Conservation (phyloP, 2,329 filamentous ascomycete genomes). For the Colletotrichum sp. region DNA sequence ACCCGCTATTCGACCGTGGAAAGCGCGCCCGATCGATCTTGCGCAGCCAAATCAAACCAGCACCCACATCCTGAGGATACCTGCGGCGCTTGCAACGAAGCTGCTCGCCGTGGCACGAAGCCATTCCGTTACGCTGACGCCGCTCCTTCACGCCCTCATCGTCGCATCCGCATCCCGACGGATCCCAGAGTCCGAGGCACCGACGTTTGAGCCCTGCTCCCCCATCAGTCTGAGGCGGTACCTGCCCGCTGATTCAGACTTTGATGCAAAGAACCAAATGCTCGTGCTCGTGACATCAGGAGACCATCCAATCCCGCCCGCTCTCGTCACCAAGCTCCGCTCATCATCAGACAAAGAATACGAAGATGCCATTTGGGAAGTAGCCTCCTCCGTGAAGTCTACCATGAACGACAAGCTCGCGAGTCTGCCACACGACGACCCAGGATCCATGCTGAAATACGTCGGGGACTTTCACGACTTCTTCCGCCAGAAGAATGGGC, state of each 20-base stretch:
- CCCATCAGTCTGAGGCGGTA: slow-evolving; percentile 51
- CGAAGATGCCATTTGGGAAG: slow-evolving; percentile 45
- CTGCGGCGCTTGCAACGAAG: slow-evolving; percentile 26
- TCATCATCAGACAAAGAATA: slow-evolving; percentile 19
- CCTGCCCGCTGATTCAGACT: slow-evolving; percentile 27
- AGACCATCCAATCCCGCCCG: slow-evolving; percentile 31
- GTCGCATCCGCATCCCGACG: slow-evolving; percentile 43
- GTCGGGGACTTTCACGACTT: slow-evolving; percentile 48
- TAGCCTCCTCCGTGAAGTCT: slow-evolving; percentile 38
- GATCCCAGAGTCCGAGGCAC: slow-evolving; percentile 35
- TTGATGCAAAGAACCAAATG: slow-evolving; percentile 36
- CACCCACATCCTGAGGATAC: slow-evolving; percentile 41
- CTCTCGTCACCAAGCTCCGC: slow-evolving; percentile 30
- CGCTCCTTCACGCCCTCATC: slow-evolving; percentile 51
- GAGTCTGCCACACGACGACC: slow-evolving; percentile 47
- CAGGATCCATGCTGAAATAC: slow-evolving; percentile 44
- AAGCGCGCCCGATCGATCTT: slow-evolving; percentile 38
- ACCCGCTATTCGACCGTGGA: slow-evolving; percentile 38
- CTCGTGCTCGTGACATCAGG: slow-evolving; percentile 45
- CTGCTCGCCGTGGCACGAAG: slow-evolving; percentile 45
- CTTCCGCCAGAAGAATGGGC: slow-evolving; percentile 46
- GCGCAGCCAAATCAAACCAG: slow-evolving; percentile 39
- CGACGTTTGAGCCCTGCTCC: slow-evolving; percentile 41
- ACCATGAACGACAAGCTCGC: slow-evolving; percentile 37
- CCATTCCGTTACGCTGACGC: slow-evolving; percentile 51